Evolutionary conservation across 202 grass and related monocot genomes (phyloP).

Genomic region (Carex sylvatica): DNA sequence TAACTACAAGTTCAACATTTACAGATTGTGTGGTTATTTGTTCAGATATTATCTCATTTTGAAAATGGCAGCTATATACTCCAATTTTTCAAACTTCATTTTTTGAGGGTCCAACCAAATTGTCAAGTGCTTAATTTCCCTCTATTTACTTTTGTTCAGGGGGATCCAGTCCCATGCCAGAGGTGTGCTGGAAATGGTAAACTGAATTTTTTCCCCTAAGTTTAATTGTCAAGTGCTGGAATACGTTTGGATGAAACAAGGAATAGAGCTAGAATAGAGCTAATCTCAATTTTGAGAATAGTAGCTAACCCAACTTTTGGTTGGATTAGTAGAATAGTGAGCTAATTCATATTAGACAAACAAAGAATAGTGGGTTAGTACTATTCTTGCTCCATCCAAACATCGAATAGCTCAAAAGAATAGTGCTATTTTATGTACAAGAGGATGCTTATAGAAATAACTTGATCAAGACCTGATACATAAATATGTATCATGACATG

Average conservation of each 20-base stretch:
- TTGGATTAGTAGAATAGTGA: too few species aligned
- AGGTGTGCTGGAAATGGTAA: conserved; percentile 76
- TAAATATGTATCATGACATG: background rate
- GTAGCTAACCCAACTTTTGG: too few species aligned
- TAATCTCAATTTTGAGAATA: too few species aligned
- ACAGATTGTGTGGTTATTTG: background rate
- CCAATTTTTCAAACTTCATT: background rate
- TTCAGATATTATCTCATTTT: background rate
- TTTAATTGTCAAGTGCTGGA: background rate
- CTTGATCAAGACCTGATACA: background rate
- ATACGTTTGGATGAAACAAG: too few species aligned
- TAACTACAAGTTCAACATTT: background rate
- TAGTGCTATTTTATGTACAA: background rate
- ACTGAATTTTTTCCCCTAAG: background rate
- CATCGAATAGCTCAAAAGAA: too few species aligned
- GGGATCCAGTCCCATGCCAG: conserved; percentile 64
- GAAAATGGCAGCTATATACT: background rate
- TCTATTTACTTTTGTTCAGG: conserved; percentile 39
- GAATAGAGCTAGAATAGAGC: too few species aligned
- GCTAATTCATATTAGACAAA: too few species aligned
- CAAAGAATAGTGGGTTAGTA: too few species aligned
- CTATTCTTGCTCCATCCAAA: too few species aligned
- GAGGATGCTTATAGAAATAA: background rate
- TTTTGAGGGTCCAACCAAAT: background rate
- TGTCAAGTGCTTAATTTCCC: background rate